Percentiles rank a stretch among this genome's conserved stretches.
phyloP scores from a whole-genome alignment of 805 yeast species.

The Metschnikowia aberdeeniae region DNA sequence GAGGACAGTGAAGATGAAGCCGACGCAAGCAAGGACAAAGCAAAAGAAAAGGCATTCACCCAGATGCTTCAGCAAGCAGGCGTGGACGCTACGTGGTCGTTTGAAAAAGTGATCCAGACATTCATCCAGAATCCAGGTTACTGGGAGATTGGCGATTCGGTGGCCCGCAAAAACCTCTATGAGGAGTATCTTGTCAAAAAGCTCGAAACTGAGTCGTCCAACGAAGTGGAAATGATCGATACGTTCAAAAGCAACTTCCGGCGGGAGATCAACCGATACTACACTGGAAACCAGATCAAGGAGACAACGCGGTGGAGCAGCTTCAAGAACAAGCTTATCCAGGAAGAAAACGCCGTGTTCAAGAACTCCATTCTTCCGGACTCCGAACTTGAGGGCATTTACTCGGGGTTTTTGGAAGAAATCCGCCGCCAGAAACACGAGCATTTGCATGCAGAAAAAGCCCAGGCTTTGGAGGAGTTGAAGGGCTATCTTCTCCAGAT shows the following conservation, averaged over 20 bases:
- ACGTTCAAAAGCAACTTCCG: conserved; percentile 54
- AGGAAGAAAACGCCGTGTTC: conserved; percentile 64
- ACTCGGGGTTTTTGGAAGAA: conserved; percentile 44
- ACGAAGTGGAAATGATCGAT: conserved; percentile 50
- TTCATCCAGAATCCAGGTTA: conserved; percentile 60
- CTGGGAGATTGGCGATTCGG: conserved; percentile 62
- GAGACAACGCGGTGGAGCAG: conserved; percentile 65
- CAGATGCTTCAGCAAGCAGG: conserved; percentile 49
- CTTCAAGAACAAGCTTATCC: conserved; percentile 43
- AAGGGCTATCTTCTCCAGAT: conserved; percentile 45
- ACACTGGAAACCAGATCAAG: conserved; percentile 34
- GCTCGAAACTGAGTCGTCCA: conserved; percentile 46
- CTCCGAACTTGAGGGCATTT: conserved; percentile 51
- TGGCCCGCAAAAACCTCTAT: conserved; percentile 55
- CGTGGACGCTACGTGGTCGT: conserved; percentile 76
- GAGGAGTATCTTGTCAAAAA: conserved; percentile 53
- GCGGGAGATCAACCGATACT: conserved; percentile 39
- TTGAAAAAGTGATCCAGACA: conserved; percentile 56
- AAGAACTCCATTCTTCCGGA: conserved; percentile 58
- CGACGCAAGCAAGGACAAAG: neutral
- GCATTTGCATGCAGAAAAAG: conserved; percentile 25
- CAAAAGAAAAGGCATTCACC: conserved; percentile 45
- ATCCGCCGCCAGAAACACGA: conserved; percentile 31
- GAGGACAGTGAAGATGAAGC: neutral
- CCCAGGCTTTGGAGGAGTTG: conserved; percentile 51